Conservation (phyloP, 768 basidiomycete genomes). For the Lepiota venenata region DNA sequence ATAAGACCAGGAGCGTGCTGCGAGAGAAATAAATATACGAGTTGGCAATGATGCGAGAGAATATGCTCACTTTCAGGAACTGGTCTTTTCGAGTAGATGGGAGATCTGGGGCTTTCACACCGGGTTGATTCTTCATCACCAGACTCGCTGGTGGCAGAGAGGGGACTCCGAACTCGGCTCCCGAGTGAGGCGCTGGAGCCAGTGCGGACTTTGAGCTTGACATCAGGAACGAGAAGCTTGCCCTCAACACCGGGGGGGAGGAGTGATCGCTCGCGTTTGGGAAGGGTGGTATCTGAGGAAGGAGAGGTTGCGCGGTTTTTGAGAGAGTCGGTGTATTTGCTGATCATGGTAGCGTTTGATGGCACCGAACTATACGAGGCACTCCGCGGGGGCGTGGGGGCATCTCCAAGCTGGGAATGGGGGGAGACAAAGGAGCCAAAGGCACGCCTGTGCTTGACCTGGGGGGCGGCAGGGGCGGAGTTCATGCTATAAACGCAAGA, state of each 20-base stretch:
- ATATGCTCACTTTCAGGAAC: constrained; percentile 48
- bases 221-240: constrained; percentile 50
- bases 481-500: constrained; percentile 51
- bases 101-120: constrained; percentile 19
- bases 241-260: constrained; percentile 62
- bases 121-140: constrained; percentile 28
- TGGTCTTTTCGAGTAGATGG: constrained; percentile 33
- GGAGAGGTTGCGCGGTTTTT: constrained; percentile 7
- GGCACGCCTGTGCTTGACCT: constrained; percentile 16
- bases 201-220: constrained; percentile 36
- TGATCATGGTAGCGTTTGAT: constrained; percentile 40
- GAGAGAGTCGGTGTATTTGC: constrained; percentile 49
- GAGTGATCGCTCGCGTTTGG: constrained; percentile 47
- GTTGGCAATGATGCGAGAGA: neutral
- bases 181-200: constrained; percentile 35
- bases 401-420: constrained; percentile 21
- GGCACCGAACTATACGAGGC: constrained; percentile 17
- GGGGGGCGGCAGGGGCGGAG: constrained; percentile 44
- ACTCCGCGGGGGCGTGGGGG: constrained; percentile 4
- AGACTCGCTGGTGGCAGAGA: constrained; percentile 24
- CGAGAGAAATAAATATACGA: constrained; percentile 12
- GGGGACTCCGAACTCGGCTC: constrained; percentile 31
- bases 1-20: constrained; percentile 75
- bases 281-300: constrained; percentile 7
- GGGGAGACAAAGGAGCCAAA: constrained; percentile 21